phyloP scores from a whole-genome alignment of 768 basidiomycete genomes.

The Suillus discolor region DNA sequence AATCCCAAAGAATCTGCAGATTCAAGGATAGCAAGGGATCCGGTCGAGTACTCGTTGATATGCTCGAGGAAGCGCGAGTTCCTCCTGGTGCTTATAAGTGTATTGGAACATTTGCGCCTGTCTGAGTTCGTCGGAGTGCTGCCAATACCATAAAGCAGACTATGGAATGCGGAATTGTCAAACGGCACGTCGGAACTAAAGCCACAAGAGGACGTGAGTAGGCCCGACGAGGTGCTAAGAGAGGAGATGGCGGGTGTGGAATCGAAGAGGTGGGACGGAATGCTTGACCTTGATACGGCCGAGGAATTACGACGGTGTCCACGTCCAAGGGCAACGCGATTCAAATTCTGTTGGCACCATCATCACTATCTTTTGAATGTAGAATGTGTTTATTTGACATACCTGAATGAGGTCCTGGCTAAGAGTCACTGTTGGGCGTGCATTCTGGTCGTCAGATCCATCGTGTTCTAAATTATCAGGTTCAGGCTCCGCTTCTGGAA shows the following conservation, averaged over 20 bases:
- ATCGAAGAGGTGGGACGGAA: conserved; percentile 27
- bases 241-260: conserved; percentile 17
- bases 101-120: conserved; percentile 11
- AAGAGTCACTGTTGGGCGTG: conserved; percentile 19
- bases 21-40: conserved; percentile 15
- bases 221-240: neutral
- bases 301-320: conserved; percentile 26
- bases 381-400: conserved; percentile 1
- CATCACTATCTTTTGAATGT: neutral
- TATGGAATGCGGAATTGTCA: conserved; percentile 21
- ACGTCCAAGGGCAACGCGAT: conserved; percentile 19
- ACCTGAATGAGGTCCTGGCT: conserved; percentile 36
- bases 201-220: neutral
- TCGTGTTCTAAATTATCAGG: conserved; percentile 17
- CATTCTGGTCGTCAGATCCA: neutral
- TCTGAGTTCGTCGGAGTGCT: conserved; percentile 8
- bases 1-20: neutral
- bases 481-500: conserved; percentile 18
- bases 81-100: conserved; percentile 1
- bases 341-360: conserved; percentile 22
- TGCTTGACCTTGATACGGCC: conserved; percentile 18
- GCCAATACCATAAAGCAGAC: conserved; percentile 9
- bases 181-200: conserved; percentile 21
- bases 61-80: conserved; percentile 29
- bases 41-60: conserved; percentile 13